phyloP scores from a whole-genome alignment of 805 yeast genomes.

The Wickerhamomyces bovis region DNA sequence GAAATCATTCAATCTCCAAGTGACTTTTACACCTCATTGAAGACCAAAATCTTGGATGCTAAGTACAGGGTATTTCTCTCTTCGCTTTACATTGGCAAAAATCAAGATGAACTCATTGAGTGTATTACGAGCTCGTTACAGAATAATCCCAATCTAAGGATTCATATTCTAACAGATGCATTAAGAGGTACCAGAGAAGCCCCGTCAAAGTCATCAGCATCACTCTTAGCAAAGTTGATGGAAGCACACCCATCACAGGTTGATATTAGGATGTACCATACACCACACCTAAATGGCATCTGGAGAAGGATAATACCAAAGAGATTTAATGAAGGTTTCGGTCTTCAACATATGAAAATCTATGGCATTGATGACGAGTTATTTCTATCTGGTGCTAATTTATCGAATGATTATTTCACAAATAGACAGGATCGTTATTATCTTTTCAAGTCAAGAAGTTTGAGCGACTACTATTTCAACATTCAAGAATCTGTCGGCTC shows the following conservation, averaged over 20 bases:
- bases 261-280: slow-evolving; percentile 78
- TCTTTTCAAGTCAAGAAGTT: slow-evolving; percentile 46
- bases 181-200: slow-evolving; percentile 91
- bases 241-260: slow-evolving; percentile 64
- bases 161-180: slow-evolving; percentile 77
- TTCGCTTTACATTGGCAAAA: slow-evolving; percentile 79
- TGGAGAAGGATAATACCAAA: slow-evolving; percentile 64
- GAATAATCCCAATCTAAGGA: slow-evolving; percentile 53
- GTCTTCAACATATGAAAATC: slow-evolving; percentile 94
- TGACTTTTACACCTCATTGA: slow-evolving; percentile 65
- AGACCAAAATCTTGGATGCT: slow-evolving; percentile 56
- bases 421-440: slow-evolving; percentile 93
- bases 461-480: slow-evolving; percentile 70
- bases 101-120: slow-evolving; percentile 68
- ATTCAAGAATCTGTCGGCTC: slow-evolving; percentile 63
- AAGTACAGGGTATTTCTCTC: slow-evolving; percentile 69
- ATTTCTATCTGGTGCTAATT: slow-evolving; percentile 84
- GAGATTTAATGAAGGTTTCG: slow-evolving; percentile 84
- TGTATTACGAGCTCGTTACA: slow-evolving; percentile 56
- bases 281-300: slow-evolving; percentile 76
- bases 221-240: slow-evolving; percentile 60
- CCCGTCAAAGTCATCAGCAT: slow-evolving; percentile 73
- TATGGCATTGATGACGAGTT: slow-evolving; percentile 93
- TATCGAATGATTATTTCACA: slow-evolving; percentile 87
- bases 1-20: slow-evolving; percentile 59